Evolutionary conservation across 1,284 basidiomycete species (phyloP).

Genomic region (Erythrobasidium hasegawianum): DNA sequence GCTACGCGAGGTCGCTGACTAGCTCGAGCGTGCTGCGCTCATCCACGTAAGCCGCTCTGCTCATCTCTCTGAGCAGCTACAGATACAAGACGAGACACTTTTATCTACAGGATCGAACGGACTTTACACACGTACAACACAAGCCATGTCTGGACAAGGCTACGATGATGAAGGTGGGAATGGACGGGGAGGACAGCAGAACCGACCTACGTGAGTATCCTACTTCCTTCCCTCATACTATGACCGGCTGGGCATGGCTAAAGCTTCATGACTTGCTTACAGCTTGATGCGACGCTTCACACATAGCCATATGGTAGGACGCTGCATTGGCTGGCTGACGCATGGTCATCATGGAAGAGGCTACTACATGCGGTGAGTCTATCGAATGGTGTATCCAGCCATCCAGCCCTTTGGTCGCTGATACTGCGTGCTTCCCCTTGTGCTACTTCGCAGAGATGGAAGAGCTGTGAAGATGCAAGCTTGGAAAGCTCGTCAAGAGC

Average conservation of each 20-base stretch:
- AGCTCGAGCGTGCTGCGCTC: too few species aligned
- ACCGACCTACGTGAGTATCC: neutral
- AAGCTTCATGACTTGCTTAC: neutral
- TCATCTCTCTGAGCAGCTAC: too few species aligned
- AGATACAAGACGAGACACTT: too few species aligned
- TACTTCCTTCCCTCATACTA: too few species aligned
- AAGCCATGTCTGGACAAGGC: too few species aligned
- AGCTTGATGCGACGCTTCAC: neutral
- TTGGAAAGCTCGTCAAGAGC: neutral
- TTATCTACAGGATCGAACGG: too few species aligned
- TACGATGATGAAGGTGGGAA: neutral
- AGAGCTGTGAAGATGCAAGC: constrained; percentile 2
- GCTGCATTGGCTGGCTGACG: neutral
- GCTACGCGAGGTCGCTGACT: too few species aligned
- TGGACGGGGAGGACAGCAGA: neutral
- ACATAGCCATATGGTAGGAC: neutral
- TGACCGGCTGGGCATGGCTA: neutral
- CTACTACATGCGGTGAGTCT: neutral
- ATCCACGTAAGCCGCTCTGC: too few species aligned
- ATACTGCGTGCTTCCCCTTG: too few species aligned
- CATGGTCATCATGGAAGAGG: neutral
- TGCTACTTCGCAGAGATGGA: neutral
- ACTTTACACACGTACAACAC: too few species aligned
- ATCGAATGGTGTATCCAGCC: neutral
- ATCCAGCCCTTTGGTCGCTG: too few species aligned